A percentile compares a stretch with the other conserved stretches of the same genome.
Conservation (phyloP, 2,329 filamentous ascomycete genomes). For the Domatiomyces catenatus region DNA sequence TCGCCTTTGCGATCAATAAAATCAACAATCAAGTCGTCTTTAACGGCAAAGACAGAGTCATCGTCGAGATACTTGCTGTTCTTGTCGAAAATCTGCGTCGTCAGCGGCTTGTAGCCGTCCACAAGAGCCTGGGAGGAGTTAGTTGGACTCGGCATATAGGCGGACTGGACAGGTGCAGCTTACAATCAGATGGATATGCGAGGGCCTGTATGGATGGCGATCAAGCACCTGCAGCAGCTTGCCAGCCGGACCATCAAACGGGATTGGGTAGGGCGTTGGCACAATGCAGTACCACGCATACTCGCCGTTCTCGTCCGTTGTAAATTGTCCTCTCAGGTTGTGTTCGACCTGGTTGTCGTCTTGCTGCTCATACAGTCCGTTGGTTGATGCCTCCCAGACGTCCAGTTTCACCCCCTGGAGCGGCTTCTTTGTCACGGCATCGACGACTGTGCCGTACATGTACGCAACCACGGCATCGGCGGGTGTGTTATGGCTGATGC, state of each 20-base stretch:
- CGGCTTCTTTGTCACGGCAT: slow-evolving; percentile 47
- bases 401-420: slow-evolving; percentile 54
- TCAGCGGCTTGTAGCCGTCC: slow-evolving; percentile 50
- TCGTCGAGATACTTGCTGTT: slow-evolving; percentile 47
- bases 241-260: slow-evolving; percentile 43
- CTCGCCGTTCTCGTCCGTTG: slow-evolving; percentile 47
- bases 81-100: slow-evolving; percentile 63
- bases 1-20: slow-evolving; percentile 39
- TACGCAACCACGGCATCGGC: slow-evolving; percentile 40
- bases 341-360: slow-evolving; percentile 54
- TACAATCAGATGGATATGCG: slow-evolving; percentile 49
- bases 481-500: slow-evolving; percentile 41
- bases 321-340: slow-evolving; percentile 60
- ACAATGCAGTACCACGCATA: slow-evolving; percentile 49
- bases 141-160: background rate
- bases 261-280: slow-evolving; percentile 43
- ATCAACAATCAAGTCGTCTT: slow-evolving; percentile 43
- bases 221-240: slow-evolving; percentile 44
- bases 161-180: slow-evolving; percentile 13
- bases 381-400: slow-evolving; percentile 66
- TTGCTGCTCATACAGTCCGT: slow-evolving; percentile 58
- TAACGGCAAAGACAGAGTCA: slow-evolving; percentile 45
- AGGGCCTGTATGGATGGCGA: slow-evolving; percentile 45
- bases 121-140: slow-evolving; percentile 32
- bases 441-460: slow-evolving; percentile 48